These are phyloP conservation scores for Cercospora sojina DNA, from an alignment of 2,329 filamentous ascomycete genomes.

Conservation along the genomic window DNA sequence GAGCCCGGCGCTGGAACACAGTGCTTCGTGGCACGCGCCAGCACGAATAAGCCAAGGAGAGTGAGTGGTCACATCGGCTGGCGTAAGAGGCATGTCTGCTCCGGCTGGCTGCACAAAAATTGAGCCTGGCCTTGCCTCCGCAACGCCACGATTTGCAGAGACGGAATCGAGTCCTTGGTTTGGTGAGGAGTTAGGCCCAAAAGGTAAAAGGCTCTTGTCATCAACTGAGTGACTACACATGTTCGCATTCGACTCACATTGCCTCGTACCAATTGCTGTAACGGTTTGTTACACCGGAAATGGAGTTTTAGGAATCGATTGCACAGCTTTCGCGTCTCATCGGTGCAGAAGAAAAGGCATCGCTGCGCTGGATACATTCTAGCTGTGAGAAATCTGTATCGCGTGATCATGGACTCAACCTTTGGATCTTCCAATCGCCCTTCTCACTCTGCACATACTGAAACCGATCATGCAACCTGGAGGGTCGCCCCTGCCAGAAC, in stretches of 20 bases:
- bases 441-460: constrained; percentile 65
- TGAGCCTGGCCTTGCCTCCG: not conserved
- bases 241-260: not conserved
- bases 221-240: not conserved
- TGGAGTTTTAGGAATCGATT: not conserved
- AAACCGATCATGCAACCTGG: constrained; percentile 90
- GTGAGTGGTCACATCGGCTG: not conserved
- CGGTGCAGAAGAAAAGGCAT: not conserved
- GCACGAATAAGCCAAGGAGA: not conserved
- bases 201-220: not conserved
- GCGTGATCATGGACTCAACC: constrained; percentile 64
- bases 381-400: not conserved
- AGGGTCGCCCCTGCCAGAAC: constrained; percentile 94
- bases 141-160: not conserved
- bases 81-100: not conserved
- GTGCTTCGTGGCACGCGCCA: not conserved
- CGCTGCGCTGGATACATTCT: not conserved
- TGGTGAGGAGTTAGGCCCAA: not conserved
- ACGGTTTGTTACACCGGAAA: not conserved
- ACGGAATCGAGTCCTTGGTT: not conserved
- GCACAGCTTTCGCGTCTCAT: not conserved
- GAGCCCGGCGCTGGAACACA: not conserved
- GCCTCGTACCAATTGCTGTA: not conserved
- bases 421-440: constrained; percentile 55
- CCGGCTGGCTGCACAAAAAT: not conserved